phyloP scores from a whole-genome alignment of 164 flowering plant species.

The Saururus chinensis region DNA sequence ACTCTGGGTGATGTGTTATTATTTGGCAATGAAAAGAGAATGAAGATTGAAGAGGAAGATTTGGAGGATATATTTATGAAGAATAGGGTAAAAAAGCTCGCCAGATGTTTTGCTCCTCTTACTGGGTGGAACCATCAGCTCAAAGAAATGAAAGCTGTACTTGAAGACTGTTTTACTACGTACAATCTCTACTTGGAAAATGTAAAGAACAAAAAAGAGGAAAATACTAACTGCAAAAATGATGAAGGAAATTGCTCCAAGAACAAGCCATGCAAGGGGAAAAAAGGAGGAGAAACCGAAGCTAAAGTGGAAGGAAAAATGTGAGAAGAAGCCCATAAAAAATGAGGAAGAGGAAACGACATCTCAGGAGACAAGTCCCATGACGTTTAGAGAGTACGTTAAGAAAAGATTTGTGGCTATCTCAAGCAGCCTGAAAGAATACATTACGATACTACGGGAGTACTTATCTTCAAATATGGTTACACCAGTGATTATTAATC shows the following conservation, averaged over 20 bases:
- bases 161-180: conserved; percentile 32
- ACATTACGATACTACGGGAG: conserved; percentile 27
- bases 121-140: conserved; percentile 41
- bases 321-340: no score
- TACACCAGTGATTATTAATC: conserved; percentile 3
- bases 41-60: conserved; percentile 25
- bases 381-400: conserved; percentile 22
- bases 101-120: conserved; percentile 27
- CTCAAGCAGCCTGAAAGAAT: conserved; percentile 18
- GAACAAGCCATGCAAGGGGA: no score
- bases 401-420: conserved; percentile 18
- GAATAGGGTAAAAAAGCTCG: conserved; percentile 28
- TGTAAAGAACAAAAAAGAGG: not conserved
- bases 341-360: not conserved
- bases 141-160: conserved; percentile 30
- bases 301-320: no score
- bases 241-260: no score
- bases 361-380: not conserved
- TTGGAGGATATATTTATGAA: conserved; percentile 49
- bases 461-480: conserved; percentile 30
- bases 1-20: conserved; percentile 49
- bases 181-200: conserved; percentile 13
- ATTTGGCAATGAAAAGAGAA: conserved; percentile 48
- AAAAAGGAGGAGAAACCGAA: no score
- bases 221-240: not conserved